These are phyloP conservation scores for Trichoderma virens DNA, from an alignment of 495 filamentous ascomycete species.

Conservation along the genomic window DNA sequence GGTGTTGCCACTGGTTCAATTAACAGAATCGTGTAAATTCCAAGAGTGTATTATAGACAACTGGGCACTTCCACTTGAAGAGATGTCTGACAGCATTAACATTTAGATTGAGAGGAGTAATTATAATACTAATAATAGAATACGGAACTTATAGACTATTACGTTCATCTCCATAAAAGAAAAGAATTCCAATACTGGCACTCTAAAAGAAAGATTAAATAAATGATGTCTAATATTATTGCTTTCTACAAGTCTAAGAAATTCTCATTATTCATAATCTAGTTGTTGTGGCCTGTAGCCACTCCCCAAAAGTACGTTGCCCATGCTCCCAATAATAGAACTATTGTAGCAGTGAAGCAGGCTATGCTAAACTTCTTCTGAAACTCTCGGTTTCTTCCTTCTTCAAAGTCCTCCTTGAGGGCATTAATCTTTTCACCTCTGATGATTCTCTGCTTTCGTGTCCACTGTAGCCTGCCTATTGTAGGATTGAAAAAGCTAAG, in stretches of 20 bases:
- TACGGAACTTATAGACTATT: too few relatives aligned
- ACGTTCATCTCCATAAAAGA: too few relatives aligned
- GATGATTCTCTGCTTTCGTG: slow-evolving; percentile 28
- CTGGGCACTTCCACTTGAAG: too few relatives aligned
- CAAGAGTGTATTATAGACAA: too few relatives aligned
- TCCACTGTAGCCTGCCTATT: slow-evolving; percentile 35
- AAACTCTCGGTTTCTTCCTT: slow-evolving; percentile 18
- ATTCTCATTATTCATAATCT: neutral
- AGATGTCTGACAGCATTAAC: too few relatives aligned
- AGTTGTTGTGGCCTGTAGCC: slow-evolving; percentile 29
- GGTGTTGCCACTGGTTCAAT: too few relatives aligned
- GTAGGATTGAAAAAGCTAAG: slow-evolving; percentile 23
- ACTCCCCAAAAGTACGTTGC: slow-evolving; percentile 40
- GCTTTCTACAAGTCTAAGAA: neutral
- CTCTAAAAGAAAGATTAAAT: too few relatives aligned
- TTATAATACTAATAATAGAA: too few relatives aligned
- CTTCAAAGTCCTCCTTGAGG: slow-evolving; percentile 22
- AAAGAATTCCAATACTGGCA: too few relatives aligned
- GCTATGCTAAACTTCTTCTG: slow-evolving; percentile 22
- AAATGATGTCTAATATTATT: neutral
- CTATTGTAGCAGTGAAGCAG: slow-evolving; percentile 25
- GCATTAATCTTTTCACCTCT: slow-evolving; percentile 26
- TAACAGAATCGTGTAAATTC: too few relatives aligned
- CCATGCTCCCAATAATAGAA: slow-evolving; percentile 31
- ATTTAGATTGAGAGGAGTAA: too few relatives aligned